Base-by-base conservation (phyloP, 108 stramenopile species). In the Cyclotella sp. region DNA sequence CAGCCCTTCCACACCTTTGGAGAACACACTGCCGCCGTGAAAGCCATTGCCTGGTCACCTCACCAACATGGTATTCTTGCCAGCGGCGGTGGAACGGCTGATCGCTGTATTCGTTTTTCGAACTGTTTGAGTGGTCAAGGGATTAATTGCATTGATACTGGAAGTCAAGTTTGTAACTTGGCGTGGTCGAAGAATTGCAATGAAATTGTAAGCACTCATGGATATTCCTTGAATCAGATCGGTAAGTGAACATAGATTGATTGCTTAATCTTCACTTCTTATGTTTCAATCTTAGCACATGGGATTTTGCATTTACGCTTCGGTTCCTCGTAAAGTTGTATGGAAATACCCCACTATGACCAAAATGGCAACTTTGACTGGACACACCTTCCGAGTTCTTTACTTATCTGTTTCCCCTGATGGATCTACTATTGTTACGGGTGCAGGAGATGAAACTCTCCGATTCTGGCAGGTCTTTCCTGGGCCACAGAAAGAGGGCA, bases 391-490 rank as follows among this genome's bases (percentile, higher is more conserved):
- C 71, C 82, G 99, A 41, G 99, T 99, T 22, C 82, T 99, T 10
- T 99, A 97, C 88, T 72, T 99, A 63, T 97, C 98, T 58, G 89
- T 98, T 68, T 95, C 85, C 7, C 99, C 99, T 2, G 98, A 99
- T 76, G 98, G 97, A 45, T 94, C 91, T 51, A 98, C 97, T 0
- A 95, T 98, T 65, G 98, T 98, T 22, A 99, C 99, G 0, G 99
- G 99, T 29, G 99, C 99, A 22, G 99, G 98, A 22, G 99, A 99
- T 72, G 99, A 99, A 76, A 98, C 97, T 16, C 85, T 99, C 10
- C 89, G 99, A 16, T 99, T 99, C 71, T 99, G 99, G 99, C 97
- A 97, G 65, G 93, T 98, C n/a, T 99, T 99, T 76, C 99, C 98
- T 0, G 97, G 93, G 41, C 91, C 92, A 30, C 89, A 88, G 45